A percentile compares a stretch with the other conserved stretches of the same genome.
Evolutionary conservation across 257 asterid genomes (phyloP).

Genomic region (Datura wrightii): DNA sequence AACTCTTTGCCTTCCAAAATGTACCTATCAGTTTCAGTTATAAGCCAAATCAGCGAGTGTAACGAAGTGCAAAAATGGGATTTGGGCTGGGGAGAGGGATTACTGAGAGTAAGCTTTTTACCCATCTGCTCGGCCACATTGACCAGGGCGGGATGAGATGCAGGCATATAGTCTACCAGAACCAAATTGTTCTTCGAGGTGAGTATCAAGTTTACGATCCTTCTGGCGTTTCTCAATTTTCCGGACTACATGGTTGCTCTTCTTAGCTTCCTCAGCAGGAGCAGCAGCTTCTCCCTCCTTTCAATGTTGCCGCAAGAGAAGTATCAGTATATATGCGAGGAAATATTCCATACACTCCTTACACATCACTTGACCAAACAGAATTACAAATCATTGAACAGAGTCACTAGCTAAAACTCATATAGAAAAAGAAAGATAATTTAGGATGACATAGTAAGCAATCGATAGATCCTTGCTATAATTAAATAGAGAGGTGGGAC

Average conservation of each 20-base stretch:
- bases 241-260: slow-evolving; percentile 63
- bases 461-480: not conserved
- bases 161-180: slow-evolving; percentile 66
- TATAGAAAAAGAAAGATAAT: not conserved
- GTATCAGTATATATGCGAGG: not conserved
- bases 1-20: slow-evolving; percentile 43
- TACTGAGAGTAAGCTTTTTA: slow-evolving; percentile 19
- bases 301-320: not conserved
- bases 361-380: not conserved
- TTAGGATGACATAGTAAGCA: not conserved
- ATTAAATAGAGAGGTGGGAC: not conserved
- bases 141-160: slow-evolving; percentile 72
- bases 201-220: slow-evolving; percentile 63
- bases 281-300: slow-evolving; percentile 47
- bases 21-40: slow-evolving; percentile 17
- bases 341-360: not conserved
- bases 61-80: not conserved
- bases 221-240: slow-evolving; percentile 67
- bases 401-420: not conserved
- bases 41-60: not conserved
- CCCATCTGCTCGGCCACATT: slow-evolving; percentile 77
- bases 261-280: slow-evolving; percentile 60
- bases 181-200: slow-evolving; percentile 68
- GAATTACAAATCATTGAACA: not conserved
- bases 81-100: not conserved